Conservation (phyloP, 2,329 filamentous ascomycete species). For the Beauveria sp. region DNA sequence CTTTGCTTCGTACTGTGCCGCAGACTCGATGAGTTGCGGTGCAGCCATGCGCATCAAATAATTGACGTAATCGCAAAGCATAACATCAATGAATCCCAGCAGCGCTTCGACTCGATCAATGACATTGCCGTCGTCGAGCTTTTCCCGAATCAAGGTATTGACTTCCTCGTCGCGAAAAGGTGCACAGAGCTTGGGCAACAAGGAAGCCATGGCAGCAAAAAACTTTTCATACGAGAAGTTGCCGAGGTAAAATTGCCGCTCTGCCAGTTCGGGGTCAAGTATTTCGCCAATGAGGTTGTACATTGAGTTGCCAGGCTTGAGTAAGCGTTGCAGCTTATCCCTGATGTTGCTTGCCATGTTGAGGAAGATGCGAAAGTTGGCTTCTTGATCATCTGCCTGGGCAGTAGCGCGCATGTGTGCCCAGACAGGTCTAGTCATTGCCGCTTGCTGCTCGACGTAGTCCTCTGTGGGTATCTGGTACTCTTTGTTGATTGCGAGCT, state of each 20-base stretch:
- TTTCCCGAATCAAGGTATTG: constrained; percentile 57
- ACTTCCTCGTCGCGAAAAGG: constrained; percentile 74
- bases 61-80: constrained; percentile 76
- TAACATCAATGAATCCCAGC: constrained; percentile 66
- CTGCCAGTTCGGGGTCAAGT: constrained; percentile 64
- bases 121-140: constrained; percentile 53
- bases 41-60: constrained; percentile 67
- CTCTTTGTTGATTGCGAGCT: constrained; percentile 71
- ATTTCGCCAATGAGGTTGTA: constrained; percentile 68
- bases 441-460: constrained; percentile 49
- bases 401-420: constrained; percentile 56
- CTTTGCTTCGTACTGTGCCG: constrained; percentile 66
- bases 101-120: constrained; percentile 71
- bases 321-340: constrained; percentile 62
- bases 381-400: constrained; percentile 55
- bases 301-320: constrained; percentile 65
- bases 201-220: constrained; percentile 65
- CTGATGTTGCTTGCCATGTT: constrained; percentile 64
- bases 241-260: constrained; percentile 60
- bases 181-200: constrained; percentile 73
- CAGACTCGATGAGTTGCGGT: constrained; percentile 63
- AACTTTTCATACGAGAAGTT: constrained; percentile 77
- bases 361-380: constrained; percentile 60
- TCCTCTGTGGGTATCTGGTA: constrained; percentile 61
- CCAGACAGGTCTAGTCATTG: constrained; percentile 42